Evolutionary conservation across 768 basidiomycete genomes (phyloP).

Genomic region (Lactarius deliciosus): DNA sequence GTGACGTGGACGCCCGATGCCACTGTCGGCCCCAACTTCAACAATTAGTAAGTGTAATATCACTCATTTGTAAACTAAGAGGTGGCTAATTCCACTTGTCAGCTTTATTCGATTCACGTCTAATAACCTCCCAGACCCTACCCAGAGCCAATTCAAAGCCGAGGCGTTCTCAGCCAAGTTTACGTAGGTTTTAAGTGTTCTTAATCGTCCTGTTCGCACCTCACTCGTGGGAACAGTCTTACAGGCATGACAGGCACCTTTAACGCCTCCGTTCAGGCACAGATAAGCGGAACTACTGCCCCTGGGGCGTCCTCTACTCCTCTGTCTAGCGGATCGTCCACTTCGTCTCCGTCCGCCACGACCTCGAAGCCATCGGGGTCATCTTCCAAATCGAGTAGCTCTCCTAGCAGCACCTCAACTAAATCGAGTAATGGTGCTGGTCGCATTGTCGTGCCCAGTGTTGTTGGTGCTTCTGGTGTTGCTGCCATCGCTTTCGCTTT

Average conservation of each 20-base stretch:
- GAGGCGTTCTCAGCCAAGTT: constrained; percentile 81
- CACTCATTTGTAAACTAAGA: not conserved
- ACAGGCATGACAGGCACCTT: constrained; percentile 72
- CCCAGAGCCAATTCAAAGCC: constrained; percentile 52
- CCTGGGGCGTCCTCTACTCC: constrained; percentile 12
- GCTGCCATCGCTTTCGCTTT: constrained; percentile 24
- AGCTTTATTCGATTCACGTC: constrained; percentile 84
- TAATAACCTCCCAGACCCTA: constrained; percentile 48
- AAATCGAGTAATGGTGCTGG: constrained; percentile 25
- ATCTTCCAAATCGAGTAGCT: constrained; percentile 17
- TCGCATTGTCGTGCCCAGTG: constrained; percentile 23
- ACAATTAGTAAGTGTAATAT: constrained; percentile 49
- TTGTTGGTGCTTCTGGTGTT: constrained; percentile 29
- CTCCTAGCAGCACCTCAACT: constrained; percentile 9
- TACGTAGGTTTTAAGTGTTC: constrained; percentile 46
- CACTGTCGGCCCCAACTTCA: constrained; percentile 53
- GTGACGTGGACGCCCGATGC: constrained; percentile 53
- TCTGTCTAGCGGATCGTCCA: constrained; percentile 30
- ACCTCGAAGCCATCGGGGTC: constrained; percentile 21
- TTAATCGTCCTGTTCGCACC: not conserved
- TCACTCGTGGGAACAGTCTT: constrained; percentile 45
- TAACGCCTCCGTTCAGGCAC: constrained; percentile 49
- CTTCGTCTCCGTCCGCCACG: constrained; percentile 13
- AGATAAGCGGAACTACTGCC: constrained; percentile 62
- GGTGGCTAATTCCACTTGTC: not conserved